Conservation (phyloP, 129 eudicot species). For the Lactuca sativa region DNA sequence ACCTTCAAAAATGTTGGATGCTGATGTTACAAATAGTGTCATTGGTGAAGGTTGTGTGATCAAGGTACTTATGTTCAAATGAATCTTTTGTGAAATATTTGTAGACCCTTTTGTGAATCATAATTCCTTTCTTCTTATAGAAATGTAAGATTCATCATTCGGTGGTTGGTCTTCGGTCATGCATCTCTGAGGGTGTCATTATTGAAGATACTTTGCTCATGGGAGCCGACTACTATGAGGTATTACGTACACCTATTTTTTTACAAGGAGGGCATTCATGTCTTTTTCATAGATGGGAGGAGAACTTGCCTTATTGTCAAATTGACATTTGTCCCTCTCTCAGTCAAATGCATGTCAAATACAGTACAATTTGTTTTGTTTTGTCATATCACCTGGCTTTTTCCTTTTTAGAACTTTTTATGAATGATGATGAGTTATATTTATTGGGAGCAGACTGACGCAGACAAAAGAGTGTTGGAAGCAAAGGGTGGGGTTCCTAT, state of each 20-base stretch:
- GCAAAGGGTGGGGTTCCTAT: slow-evolving; percentile 84
- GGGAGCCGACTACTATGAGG: slow-evolving; percentile 99
- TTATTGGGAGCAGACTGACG: slow-evolving; percentile 63
- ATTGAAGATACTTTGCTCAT: slow-evolving; percentile 84
- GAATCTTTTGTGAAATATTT: background rate
- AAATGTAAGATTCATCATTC: slow-evolving; percentile 94
- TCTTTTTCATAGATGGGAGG: background rate
- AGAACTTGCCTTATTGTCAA: too few relatives aligned
- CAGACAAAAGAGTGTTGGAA: slow-evolving; percentile 57
- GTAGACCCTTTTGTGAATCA: slow-evolving; percentile 3
- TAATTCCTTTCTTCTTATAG: slow-evolving; percentile 36
- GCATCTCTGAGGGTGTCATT: slow-evolving; percentile 88
- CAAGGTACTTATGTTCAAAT: slow-evolving; percentile 43
- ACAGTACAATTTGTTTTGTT: too few relatives aligned
- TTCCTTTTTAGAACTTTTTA: background rate
- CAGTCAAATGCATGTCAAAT: too few relatives aligned
- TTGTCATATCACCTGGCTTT: background rate
- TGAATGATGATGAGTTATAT: slow-evolving; percentile 7
- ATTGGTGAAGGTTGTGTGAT: slow-evolving; percentile 97
- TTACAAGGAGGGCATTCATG: background rate
- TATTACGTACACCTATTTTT: slow-evolving; percentile 7
- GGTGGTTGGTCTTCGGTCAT: slow-evolving; percentile 89
- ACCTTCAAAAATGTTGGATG: slow-evolving; percentile 95
- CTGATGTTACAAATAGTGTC: slow-evolving; percentile 87
- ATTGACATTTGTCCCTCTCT: too few relatives aligned